These are phyloP conservation scores for Chaetomium fimeti DNA, from an alignment of 495 filamentous ascomycete species.

Conservation along the genomic window DNA sequence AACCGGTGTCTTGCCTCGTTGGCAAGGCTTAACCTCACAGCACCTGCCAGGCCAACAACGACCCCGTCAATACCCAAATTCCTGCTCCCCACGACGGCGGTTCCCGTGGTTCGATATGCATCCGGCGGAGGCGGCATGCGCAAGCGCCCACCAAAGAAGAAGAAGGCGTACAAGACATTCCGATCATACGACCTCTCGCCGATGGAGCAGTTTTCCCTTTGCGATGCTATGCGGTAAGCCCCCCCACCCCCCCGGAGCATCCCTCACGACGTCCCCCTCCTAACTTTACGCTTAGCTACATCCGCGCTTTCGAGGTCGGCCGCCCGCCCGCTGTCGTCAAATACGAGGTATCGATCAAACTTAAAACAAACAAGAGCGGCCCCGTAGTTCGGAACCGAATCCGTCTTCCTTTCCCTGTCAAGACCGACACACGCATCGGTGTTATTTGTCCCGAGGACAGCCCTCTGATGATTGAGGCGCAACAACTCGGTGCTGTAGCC, in stretches of 20 bases:
- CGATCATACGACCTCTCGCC: slow-evolving; percentile 58
- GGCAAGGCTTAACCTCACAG: slow-evolving; percentile 55
- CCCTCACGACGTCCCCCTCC: slow-evolving; percentile 40
- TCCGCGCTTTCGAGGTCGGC: slow-evolving; percentile 90
- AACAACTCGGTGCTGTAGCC: slow-evolving; percentile 69
- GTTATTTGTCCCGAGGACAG: slow-evolving; percentile 83
- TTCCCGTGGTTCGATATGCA: slow-evolving; percentile 41
- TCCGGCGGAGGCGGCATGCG: slow-evolving; percentile 39
- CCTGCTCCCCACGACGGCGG: slow-evolving; percentile 40
- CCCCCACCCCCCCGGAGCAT: neutral
- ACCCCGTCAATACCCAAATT: slow-evolving; percentile 44
- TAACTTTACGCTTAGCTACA: slow-evolving; percentile 72
- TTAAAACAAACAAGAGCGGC: slow-evolving; percentile 77
- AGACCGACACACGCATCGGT: slow-evolving; percentile 78
- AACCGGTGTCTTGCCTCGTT: slow-evolving; percentile 59
- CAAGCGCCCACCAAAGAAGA: slow-evolving; percentile 50
- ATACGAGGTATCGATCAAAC: slow-evolving; percentile 81
- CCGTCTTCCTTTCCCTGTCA: slow-evolving; percentile 82
- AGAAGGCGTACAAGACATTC: slow-evolving; percentile 64
- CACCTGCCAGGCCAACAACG: slow-evolving; percentile 35
- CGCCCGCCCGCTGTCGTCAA: slow-evolving; percentile 66
- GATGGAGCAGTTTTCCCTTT: slow-evolving; percentile 71
- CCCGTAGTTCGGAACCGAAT: slow-evolving; percentile 82
- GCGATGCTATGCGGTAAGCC: slow-evolving; percentile 87
- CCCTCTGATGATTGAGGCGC: slow-evolving; percentile 64